These are phyloP conservation scores for Penicillium concentricum DNA, from an alignment of 2,329 filamentous ascomycete species.

Conservation along the genomic window DNA sequence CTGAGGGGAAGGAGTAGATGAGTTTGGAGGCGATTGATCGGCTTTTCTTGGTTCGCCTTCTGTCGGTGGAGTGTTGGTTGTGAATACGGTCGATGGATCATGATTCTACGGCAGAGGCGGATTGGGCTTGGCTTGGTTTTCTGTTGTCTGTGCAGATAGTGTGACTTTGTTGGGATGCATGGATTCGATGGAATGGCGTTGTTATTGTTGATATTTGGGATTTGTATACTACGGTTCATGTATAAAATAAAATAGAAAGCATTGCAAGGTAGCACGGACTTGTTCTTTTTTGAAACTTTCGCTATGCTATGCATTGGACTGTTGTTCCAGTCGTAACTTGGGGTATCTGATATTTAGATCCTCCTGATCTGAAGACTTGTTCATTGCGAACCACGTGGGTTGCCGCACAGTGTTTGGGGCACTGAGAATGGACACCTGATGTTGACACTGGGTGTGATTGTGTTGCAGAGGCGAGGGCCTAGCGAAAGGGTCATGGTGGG, in stretches of 20 bases:
- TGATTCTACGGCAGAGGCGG: background rate
- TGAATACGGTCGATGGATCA: background rate
- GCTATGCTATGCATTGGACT: background rate
- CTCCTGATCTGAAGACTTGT: background rate
- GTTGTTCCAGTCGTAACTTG: background rate
- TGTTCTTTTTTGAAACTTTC: background rate
- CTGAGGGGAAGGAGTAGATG: slow-evolving; percentile 19
- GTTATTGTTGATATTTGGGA: background rate
- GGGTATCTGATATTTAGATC: background rate
- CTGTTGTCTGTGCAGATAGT: background rate
- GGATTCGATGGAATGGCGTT: slow-evolving; percentile 10
- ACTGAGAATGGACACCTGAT: slow-evolving; percentile 1
- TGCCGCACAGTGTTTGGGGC: slow-evolving; percentile 1
- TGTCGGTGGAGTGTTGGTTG: background rate
- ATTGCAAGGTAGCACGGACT: background rate
- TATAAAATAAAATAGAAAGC: slow-evolving; percentile 8
- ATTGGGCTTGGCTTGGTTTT: background rate
- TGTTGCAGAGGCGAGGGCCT: background rate
- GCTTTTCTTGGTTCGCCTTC: background rate
- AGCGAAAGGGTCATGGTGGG: background rate
- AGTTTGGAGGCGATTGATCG: background rate
- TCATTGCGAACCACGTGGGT: background rate
- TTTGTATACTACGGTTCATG: slow-evolving; percentile 11
- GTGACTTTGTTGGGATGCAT: slow-evolving; percentile 3
- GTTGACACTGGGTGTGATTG: background rate